Evolutionary conservation across 2,329 filamentous ascomycete genomes (phyloP).

Genomic region (Alternaria hordeiaustralica): DNA sequence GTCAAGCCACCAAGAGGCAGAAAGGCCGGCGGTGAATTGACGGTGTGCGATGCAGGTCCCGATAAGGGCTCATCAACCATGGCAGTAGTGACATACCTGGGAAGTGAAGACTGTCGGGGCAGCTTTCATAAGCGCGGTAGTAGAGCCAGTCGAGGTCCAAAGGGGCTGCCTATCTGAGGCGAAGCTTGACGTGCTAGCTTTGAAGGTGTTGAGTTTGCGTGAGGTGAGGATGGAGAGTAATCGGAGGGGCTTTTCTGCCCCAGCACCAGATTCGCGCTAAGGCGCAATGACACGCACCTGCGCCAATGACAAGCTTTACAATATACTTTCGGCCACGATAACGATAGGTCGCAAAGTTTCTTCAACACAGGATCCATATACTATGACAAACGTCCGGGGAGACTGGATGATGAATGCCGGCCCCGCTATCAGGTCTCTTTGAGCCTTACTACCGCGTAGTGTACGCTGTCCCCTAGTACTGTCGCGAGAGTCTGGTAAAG

Average conservation of each 20-base stretch:
- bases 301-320: background rate
- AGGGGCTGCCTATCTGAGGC: slow-evolving; percentile 22
- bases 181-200: background rate
- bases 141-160: slow-evolving; percentile 34
- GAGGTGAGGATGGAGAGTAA: background rate
- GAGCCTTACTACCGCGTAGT: slow-evolving; percentile 7
- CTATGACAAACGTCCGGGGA: background rate
- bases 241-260: slow-evolving; percentile 2
- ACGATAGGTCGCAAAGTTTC: slow-evolving; percentile 1
- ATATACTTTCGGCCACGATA: background rate
- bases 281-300: slow-evolving; percentile 1
- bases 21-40: slow-evolving; percentile 29
- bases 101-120: slow-evolving; percentile 60
- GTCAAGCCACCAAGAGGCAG: slow-evolving; percentile 10
- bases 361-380: background rate
- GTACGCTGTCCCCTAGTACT: background rate
- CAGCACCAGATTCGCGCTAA: background rate
- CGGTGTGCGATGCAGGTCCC: slow-evolving; percentile 35
- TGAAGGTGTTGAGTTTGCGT: background rate
- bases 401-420: background rate
- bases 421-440: slow-evolving; percentile 12
- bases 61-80: slow-evolving; percentile 36
- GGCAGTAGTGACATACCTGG: slow-evolving; percentile 53
- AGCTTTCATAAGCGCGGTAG: slow-evolving; percentile 57
- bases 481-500: background rate